Evolutionary conservation across 768 basidiomycete genomes (phyloP), one percentile per base, ranked within the genome.

Genomic region (Nidularia pulvinata): DNA sequence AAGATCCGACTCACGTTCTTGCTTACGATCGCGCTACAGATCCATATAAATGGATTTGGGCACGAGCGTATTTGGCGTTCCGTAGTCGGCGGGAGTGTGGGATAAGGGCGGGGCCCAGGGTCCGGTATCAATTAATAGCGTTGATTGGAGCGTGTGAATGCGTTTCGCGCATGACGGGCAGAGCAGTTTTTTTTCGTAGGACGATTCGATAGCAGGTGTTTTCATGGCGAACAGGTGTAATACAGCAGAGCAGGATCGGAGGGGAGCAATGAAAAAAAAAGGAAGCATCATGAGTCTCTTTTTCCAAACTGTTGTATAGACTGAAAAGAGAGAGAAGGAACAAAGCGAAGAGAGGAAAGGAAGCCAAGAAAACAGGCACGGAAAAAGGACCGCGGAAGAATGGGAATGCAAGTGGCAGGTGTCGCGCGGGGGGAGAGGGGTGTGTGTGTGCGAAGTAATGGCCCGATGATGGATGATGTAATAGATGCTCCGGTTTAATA

Each of bases 11-110:
- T 75, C 71, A 88, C 86, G 56, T 86, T 88, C 61, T 79, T 84
- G 77, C 81, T 86, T 61, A 88, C 81, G 58, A 88, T 81, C 52
- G 85, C 74, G 67, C 86, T 88, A 66, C 60, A 52, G 16, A 50
- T 48, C 32, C 11, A 16, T 50, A 36, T 22, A 22, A 57, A 32
- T 34, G 46, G 37, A 32, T 32, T 33, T 57, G 46, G 25, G 39
- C 22, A 50, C 19, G 33, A 43, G 22, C 33, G 49, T 32, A 30
- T 36, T 45, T 55, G 22, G 46, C 33, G 58, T 56, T 50, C 36
- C 55, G 46, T 47, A 57, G 56, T 55, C 51, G 48, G 25, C 25
- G 25, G 25, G 25, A 25, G 25, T 25, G 25, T 25, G 25, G 25
- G 25, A 25, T 25, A 25, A 25, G 4, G 25, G 25, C 25, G n/a